A percentile compares a stretch with the other conserved stretches of the same genome.
Evolutionary conservation across 2,329 filamentous ascomycete genomes (phyloP).

Genomic region (Plenodomus lindquistii): DNA sequence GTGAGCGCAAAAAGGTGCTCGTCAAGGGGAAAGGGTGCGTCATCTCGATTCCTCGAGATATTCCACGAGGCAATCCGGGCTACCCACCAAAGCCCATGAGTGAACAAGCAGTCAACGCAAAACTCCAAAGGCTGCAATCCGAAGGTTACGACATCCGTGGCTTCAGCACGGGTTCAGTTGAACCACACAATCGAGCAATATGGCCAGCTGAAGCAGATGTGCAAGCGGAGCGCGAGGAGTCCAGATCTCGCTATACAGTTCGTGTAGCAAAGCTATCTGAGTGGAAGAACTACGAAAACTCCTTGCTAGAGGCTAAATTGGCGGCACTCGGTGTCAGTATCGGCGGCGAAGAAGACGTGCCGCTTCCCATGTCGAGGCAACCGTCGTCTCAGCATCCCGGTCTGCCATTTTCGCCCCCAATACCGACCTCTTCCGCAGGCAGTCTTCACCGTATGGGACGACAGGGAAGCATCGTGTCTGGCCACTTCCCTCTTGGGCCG

Average conservation of each 20-base stretch:
- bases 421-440: slow-evolving; percentile 76
- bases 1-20: slow-evolving; percentile 49
- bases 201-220: slow-evolving; percentile 70
- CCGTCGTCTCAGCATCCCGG: slow-evolving; percentile 75
- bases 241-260: slow-evolving; percentile 58
- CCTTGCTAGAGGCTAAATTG: slow-evolving; percentile 87
- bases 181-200: slow-evolving; percentile 65
- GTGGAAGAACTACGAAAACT: slow-evolving; percentile 80
- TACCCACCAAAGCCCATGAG: slow-evolving; percentile 50
- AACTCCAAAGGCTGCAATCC: slow-evolving; percentile 68
- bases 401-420: slow-evolving; percentile 79
- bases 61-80: slow-evolving; percentile 46
- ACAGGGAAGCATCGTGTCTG: slow-evolving; percentile 60
- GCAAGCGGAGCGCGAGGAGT: slow-evolving; percentile 57
- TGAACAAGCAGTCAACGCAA: slow-evolving; percentile 60
- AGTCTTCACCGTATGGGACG: slow-evolving; percentile 64
- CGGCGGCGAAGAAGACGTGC: slow-evolving; percentile 68
- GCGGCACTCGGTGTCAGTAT: slow-evolving; percentile 86
- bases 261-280: slow-evolving; percentile 71
- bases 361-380: slow-evolving; percentile 69
- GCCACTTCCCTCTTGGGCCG: slow-evolving; percentile 60
- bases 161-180: slow-evolving; percentile 56
- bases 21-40: slow-evolving; percentile 53
- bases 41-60: slow-evolving; percentile 50
- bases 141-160: slow-evolving; percentile 70